phyloP scores from a whole-genome alignment of 345 rosid genomes.

The Physaria fendleri region DNA sequence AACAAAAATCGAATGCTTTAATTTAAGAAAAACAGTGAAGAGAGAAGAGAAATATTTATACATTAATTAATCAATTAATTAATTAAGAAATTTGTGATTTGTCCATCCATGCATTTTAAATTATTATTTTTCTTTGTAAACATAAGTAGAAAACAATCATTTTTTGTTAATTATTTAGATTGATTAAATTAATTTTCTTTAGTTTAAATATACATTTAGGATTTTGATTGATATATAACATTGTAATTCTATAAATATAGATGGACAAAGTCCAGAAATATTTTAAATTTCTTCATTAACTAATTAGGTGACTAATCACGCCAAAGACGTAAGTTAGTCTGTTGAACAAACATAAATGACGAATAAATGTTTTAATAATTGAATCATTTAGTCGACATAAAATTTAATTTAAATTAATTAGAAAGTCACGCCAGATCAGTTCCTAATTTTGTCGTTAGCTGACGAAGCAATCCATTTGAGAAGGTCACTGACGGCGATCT shows the following conservation, averaged over 20 bases:
- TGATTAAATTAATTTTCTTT: no score
- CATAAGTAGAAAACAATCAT: no score
- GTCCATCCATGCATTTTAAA: no score
- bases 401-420: neutral
- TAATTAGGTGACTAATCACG: constrained; percentile 23
- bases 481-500: constrained; percentile 11
- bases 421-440: constrained; percentile 17
- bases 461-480: constrained; percentile 15
- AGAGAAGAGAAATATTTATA: constrained; percentile 4
- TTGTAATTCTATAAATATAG: no score
- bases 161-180: no score
- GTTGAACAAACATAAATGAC: constrained; percentile 13
- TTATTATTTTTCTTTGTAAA: no score
- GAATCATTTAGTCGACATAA: no score
- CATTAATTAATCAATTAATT: neutral
- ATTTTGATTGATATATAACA: no score
- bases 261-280: no score
- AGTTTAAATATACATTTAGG: no score
- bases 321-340: constrained; percentile 18
- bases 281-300: no score
- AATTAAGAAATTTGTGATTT: no score
- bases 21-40: neutral
- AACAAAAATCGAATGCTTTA: neutral
- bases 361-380: neutral
- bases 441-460: constrained; percentile 22